phyloP scores from a whole-genome alignment of 2,329 filamentous ascomycete species.

The Colletotrichum gloeosporioides region DNA sequence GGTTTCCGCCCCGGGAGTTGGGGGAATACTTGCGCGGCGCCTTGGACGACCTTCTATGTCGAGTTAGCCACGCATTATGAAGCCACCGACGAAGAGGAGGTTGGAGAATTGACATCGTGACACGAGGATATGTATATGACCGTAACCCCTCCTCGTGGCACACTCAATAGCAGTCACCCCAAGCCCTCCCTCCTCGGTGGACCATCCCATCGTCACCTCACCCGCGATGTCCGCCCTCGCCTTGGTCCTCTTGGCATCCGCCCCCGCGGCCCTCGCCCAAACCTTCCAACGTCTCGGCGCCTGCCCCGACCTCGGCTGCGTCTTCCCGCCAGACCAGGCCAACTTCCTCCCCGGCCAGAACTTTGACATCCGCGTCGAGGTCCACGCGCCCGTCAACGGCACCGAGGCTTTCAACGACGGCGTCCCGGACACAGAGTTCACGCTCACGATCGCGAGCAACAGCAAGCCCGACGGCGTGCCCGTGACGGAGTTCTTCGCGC shows the following conservation, averaged over 20 bases:
- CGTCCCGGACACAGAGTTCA: conserved; percentile 76
- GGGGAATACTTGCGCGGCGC: neutral
- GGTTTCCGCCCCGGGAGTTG: neutral
- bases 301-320: conserved; percentile 65
- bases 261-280: conserved; percentile 53
- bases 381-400: conserved; percentile 82
- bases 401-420: conserved; percentile 74
- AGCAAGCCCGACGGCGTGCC: conserved; percentile 52
- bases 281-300: conserved; percentile 65
- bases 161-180: neutral
- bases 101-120: neutral
- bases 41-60: conserved; percentile 6
- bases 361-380: conserved; percentile 83
- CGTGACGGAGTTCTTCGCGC: conserved; percentile 70
- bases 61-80: neutral
- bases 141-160: neutral
- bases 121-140: neutral
- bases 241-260: conserved; percentile 35
- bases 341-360: conserved; percentile 85
- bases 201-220: neutral
- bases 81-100: neutral
- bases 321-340: conserved; percentile 68
- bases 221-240: conserved; percentile 38
- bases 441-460: conserved; percentile 74
- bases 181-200: neutral